Evolutionary conservation across 495 filamentous ascomycete species (phyloP).

Genomic region (Penicillium parvum): DNA sequence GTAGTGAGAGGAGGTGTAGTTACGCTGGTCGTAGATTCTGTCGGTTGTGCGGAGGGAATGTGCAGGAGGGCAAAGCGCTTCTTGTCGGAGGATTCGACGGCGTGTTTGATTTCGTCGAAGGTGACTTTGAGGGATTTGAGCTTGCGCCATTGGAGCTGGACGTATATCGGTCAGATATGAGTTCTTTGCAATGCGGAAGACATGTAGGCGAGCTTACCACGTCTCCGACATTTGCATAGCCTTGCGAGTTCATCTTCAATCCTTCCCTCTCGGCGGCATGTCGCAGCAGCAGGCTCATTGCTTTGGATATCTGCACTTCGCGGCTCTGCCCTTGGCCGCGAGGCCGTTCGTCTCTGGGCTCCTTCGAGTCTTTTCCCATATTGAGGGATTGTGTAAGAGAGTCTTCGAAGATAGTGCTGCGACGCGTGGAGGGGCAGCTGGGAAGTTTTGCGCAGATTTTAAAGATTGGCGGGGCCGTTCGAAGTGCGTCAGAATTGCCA

Average conservation of each 20-base stretch:
- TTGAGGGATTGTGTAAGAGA: neutral
- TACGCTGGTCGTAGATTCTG: constrained; percentile 12
- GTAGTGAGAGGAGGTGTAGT: constrained; percentile 11
- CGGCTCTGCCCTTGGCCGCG: constrained; percentile 29
- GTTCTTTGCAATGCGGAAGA: neutral
- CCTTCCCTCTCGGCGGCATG: constrained; percentile 81
- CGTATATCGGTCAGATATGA: constrained; percentile 1
- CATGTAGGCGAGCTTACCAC: constrained; percentile 55
- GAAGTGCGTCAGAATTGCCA: constrained; percentile 3
- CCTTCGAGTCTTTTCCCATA: constrained; percentile 4
- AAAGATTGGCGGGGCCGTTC: constrained; percentile 3
- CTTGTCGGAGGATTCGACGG: constrained; percentile 77
- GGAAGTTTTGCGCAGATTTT: neutral
- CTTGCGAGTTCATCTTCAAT: constrained; percentile 67
- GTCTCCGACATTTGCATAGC: constrained; percentile 72
- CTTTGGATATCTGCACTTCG: constrained; percentile 71
- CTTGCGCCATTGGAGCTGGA: constrained; percentile 64
- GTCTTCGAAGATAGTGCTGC: neutral
- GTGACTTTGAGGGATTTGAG: constrained; percentile 65
- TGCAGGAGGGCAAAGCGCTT: constrained; percentile 73
- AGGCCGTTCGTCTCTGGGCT: constrained; percentile 8
- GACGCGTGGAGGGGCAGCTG: constrained; percentile 2
- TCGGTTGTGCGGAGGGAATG: constrained; percentile 28
- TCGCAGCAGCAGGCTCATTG: constrained; percentile 71
- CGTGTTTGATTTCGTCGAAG: constrained; percentile 65